Base-by-base conservation (phyloP, 148 eudicot genomes). In the Fallopia convolvulus region DNA sequence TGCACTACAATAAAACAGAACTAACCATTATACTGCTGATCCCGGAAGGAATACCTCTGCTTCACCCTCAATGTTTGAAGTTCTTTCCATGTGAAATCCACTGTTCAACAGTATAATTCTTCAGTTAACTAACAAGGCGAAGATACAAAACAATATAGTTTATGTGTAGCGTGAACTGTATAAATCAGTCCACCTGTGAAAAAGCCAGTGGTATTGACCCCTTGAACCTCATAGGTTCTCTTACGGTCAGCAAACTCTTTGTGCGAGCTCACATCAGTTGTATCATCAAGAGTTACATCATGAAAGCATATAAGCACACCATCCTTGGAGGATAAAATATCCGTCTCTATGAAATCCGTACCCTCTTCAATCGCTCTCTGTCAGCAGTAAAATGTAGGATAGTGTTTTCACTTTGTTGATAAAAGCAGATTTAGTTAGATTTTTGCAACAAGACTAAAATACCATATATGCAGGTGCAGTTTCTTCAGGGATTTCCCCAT, bases 311-410 rank as follows among this genome's bases (percentile, higher is more conserved):
- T 89, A 75, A 93, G 93, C 55, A 84, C 86, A 77, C 98, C 97
- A 42, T 93, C 98, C 84, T 91, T 93, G 76, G 93, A 82, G 76
- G 98, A 85, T 70, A 89, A 75, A 74, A 93, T 90, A 85, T 95
- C 97, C 4, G 97, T 80, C 82, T 93, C 97, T 83, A 95, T 91
- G 80, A 91, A 93, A 83, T 95, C 99, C 40, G 99, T 79, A 68
- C 99, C 97, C 84, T 93, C 99, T 77, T 88, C 92, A 76, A 95
- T 91, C 36, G 99, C 99, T 87, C 89, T 91, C 99, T 94, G 92
- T 79, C 79, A 83, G 42, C 18, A 30, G 12, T 20, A 21, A 11
- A 55, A 6, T 44, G 52, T 41, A 41, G 1, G 26, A 73, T 3
- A 40, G 49, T 73, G 13, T 33, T 40, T 44, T 32, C 26, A 17